Evolutionary conservation across 345 rosid genomes (phyloP).

Genomic region (Eucalyptus pauciflora): DNA sequence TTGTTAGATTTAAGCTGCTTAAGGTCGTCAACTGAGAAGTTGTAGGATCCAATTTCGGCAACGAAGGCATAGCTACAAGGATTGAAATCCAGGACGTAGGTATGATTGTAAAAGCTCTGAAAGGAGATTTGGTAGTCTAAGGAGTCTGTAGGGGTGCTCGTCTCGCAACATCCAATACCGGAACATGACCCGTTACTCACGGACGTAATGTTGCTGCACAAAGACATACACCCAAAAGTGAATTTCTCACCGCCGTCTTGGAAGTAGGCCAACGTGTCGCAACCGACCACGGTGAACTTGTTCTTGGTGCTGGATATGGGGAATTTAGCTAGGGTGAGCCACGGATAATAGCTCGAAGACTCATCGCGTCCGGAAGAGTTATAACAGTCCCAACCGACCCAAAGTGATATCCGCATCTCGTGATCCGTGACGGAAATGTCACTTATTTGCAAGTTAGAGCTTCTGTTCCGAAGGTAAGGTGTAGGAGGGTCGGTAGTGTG

Average conservation of each 20-base stretch:
- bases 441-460: rapidly evolving
- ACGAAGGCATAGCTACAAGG: too few relatives aligned
- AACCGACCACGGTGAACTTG: too few relatives aligned
- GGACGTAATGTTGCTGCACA: neutral
- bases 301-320: too few relatives aligned
- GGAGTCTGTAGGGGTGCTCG: neutral
- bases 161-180: neutral
- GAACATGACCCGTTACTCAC: neutral
- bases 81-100: too few relatives aligned
- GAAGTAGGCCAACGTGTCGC: neutral
- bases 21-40: too few relatives aligned
- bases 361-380: rapidly evolving
- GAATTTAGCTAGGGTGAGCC: too few relatives aligned
- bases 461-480: rapidly evolving
- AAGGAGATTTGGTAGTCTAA: neutral
- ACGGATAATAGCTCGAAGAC: rapidly evolving
- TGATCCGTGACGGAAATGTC: too few relatives aligned
- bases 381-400: rapidly evolving
- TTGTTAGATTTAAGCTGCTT: rapidly evolving
- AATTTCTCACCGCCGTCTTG: rapidly evolving
- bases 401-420: too few relatives aligned
- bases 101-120: rapidly evolving
- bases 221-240: neutral
- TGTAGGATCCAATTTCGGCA: too few relatives aligned
- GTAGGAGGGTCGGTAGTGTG: rapidly evolving